phyloP scores from a whole-genome alignment of 2,329 filamentous ascomycete genomes.

The Fusarium phyllophilum region DNA sequence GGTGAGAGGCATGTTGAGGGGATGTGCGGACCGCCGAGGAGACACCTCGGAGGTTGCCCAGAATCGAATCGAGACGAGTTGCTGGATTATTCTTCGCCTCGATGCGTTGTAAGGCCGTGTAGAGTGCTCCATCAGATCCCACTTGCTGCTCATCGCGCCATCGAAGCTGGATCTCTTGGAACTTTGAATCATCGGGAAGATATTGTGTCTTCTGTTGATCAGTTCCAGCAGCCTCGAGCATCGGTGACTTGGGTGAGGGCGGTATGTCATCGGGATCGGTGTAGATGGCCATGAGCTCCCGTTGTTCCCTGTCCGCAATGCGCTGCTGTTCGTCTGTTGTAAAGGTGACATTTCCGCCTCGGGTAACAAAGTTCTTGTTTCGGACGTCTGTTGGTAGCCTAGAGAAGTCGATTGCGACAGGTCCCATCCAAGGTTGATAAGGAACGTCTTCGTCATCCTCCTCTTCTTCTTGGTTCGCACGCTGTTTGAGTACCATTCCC shows the following conservation, averaged over 20 bases:
- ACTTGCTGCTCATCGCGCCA: slow-evolving; percentile 59
- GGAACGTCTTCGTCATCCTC: slow-evolving; percentile 68
- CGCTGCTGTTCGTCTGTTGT: slow-evolving; percentile 65
- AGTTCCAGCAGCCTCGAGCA: slow-evolving; percentile 46
- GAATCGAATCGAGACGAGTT: slow-evolving; percentile 53
- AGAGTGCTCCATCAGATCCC: slow-evolving; percentile 55
- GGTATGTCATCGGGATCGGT: slow-evolving; percentile 65
- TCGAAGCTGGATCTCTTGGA: slow-evolving; percentile 61
- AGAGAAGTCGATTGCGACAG: slow-evolving; percentile 58
- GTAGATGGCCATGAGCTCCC: slow-evolving; percentile 71
- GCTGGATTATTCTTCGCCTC: slow-evolving; percentile 51
- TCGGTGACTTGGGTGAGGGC: slow-evolving; percentile 65
- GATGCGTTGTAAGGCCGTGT: slow-evolving; percentile 57
- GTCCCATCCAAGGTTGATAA: slow-evolving; percentile 63
- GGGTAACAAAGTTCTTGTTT: slow-evolving; percentile 62
- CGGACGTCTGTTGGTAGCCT: slow-evolving; percentile 57
- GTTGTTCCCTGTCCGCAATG: slow-evolving; percentile 67
- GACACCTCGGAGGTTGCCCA: slow-evolving; percentile 49
- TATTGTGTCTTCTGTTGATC: slow-evolving; percentile 46
- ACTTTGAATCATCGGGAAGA: slow-evolving; percentile 54
- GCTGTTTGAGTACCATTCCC: slow-evolving; percentile 73
- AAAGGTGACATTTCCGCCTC: slow-evolving; percentile 63
- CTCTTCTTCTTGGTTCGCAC: slow-evolving; percentile 59
- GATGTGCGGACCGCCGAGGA: slow-evolving; percentile 25
- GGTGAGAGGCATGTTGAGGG: slow-evolving; percentile 15